A percentile compares a stretch with the other conserved stretches of the same genome.
These are phyloP conservation scores for Cercospora sesami DNA, from an alignment of 2,329 filamentous ascomycete species.

Conservation along the genomic window DNA sequence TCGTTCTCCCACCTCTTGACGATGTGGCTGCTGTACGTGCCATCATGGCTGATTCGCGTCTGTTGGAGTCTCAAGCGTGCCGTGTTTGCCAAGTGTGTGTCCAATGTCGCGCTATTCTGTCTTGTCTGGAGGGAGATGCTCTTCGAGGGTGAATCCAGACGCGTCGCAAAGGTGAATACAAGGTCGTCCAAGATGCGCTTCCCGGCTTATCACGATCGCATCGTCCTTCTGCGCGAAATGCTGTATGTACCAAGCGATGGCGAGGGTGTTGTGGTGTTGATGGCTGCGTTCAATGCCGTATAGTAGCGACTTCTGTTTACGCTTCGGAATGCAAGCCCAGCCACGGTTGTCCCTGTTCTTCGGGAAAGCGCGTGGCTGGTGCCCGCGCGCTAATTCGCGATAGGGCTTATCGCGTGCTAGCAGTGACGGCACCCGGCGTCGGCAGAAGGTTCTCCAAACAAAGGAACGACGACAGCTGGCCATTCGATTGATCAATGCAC, in stretches of 20 bases:
- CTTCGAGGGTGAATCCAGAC: background rate
- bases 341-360: background rate
- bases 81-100: background rate
- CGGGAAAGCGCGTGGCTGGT: conserved; percentile 4
- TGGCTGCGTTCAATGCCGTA: background rate
- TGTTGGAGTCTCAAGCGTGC: no score
- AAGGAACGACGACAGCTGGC: conserved; percentile 7
- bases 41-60: conserved; percentile 15
- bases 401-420: conserved; percentile 3
- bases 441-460: background rate
- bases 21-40: conserved; percentile 16
- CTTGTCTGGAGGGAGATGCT: background rate
- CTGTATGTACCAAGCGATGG: background rate
- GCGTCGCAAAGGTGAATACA: background rate
- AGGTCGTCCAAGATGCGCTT: background rate
- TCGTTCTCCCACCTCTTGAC: conserved; percentile 12
- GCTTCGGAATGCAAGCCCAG: conserved; percentile 11
- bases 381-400: background rate
- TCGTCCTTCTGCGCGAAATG: background rate
- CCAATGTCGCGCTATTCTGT: background rate
- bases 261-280: background rate
- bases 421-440: background rate
- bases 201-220: background rate
- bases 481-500: background rate
- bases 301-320: conserved; percentile 13